Evolutionary conservation across 2,329 filamentous ascomycete genomes (phyloP), one percentile per base, ranked within the genome.

Genomic region (Fusarium odoratissimum): DNA sequence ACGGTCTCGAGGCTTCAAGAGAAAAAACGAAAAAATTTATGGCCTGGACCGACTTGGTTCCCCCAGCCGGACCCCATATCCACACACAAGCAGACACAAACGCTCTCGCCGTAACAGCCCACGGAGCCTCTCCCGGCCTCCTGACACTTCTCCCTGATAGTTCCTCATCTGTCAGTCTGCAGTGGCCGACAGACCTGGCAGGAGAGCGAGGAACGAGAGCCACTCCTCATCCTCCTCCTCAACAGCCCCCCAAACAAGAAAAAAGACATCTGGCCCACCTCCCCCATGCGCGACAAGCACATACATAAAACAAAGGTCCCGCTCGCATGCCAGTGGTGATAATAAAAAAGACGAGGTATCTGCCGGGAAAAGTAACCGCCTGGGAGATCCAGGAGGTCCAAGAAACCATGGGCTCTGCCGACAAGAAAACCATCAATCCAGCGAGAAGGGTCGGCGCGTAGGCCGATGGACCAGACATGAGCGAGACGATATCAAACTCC

Each of bases 1-100:
- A 78, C 77, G 75, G 73, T 79, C 76, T 78, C 75, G 74, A 79
- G 77, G 77, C 75, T 76, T 76, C 73, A 75, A 80, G 79, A 80
- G 79, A 83, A 84, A 84, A 83, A 84, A 83, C 76, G 79, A 84
- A 81, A 84, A 83, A 80, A 84, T 85, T 80, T 84, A 85, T 84
- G 80, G 84, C 83, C 82, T 84, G 84, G 81, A 79, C 70, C 76
- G 64, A 67, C 75, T 61, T 49, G 68, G 71, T 76, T 74, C 61
- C 62, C 75, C 72, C 62, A 73, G 69, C 31, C 75, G 59, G 66
- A 58, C 67, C 68, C 75, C 75, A 69, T 71, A 70, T 75, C 73
- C 74, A 75, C 69, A 67, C 74, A 75, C 73, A 77, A 69, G 70
- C 69, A 69, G 57, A 70, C 75, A 60, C 72, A 74, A 68, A 73